Conservation (phyloP, 495 filamentous ascomycete species). For the Annulohypoxylon bovei region DNA sequence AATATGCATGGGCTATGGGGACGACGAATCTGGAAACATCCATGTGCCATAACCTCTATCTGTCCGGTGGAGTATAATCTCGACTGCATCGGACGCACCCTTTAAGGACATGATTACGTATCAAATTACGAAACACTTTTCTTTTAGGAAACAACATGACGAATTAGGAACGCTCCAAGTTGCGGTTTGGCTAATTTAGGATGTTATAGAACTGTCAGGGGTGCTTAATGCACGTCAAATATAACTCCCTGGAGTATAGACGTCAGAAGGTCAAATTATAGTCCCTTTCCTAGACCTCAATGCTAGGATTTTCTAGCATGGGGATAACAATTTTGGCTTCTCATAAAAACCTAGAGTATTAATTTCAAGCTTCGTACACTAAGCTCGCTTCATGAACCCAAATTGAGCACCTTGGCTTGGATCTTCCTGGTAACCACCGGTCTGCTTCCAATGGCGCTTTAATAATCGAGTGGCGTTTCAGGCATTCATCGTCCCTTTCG, state of each 20-base stretch:
- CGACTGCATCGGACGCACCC: slow-evolving; percentile 9
- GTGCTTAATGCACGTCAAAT: slow-evolving; percentile 14
- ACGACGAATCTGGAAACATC: slow-evolving; percentile 21
- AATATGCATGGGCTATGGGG: slow-evolving; percentile 7
- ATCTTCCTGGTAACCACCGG: not conserved
- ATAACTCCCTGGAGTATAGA: not conserved
- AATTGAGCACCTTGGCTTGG: not conserved
- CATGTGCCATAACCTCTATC: slow-evolving; percentile 10
- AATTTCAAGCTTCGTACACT: not conserved
- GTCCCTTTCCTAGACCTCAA: slow-evolving; percentile 2
- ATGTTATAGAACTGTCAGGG: slow-evolving; percentile 3
- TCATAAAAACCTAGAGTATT: not conserved
- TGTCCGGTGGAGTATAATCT: slow-evolving; percentile 7
- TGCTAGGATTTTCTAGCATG: not conserved
- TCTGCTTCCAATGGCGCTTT: not conserved
- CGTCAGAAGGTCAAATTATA: not conserved
- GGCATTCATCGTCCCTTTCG: not conserved
- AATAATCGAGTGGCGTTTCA: not conserved
- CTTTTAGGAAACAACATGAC: slow-evolving; percentile 19
- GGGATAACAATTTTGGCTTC: not conserved
- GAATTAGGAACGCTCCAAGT: slow-evolving; percentile 23
- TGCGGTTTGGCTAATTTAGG: not conserved
- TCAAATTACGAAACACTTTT: slow-evolving; percentile 27
- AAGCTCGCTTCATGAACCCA: slow-evolving; percentile 6
- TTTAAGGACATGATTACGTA: slow-evolving; percentile 12